phyloP scores from a whole-genome alignment of 2,329 filamentous ascomycete species.

The Pseudophaeomoniella oleicola region DNA sequence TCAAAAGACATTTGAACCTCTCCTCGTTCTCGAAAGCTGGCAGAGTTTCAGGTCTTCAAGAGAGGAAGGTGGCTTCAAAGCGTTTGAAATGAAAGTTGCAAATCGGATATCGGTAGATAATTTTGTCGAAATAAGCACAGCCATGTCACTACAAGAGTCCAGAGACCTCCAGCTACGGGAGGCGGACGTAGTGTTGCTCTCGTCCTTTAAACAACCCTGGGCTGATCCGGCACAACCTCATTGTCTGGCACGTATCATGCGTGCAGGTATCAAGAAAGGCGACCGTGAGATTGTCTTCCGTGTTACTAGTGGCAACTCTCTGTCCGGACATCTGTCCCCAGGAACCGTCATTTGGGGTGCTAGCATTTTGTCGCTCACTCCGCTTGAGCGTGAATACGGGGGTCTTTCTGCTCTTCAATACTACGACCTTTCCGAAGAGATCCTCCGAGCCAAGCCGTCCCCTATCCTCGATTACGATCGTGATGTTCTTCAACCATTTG shows the following conservation, averaged over 20 bases:
- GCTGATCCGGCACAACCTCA: constrained; percentile 52
- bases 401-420: constrained; percentile 82
- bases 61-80: constrained; percentile 66
- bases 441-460: constrained; percentile 77
- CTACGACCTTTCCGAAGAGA: constrained; percentile 90
- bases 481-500: constrained; percentile 52
- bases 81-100: constrained; percentile 76
- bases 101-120: constrained; percentile 83
- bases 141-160: constrained; percentile 55
- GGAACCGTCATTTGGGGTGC: constrained; percentile 57
- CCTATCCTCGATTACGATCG: constrained; percentile 71
- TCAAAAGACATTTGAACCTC: constrained; percentile 75
- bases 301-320: constrained; percentile 45
- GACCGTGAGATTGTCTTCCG: constrained; percentile 75
- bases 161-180: constrained; percentile 62
- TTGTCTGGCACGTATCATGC: constrained; percentile 73
- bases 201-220: constrained; percentile 57
- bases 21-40: constrained; percentile 90
- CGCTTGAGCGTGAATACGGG: constrained; percentile 89
- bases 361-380: constrained; percentile 85
- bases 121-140: constrained; percentile 81
- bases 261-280: constrained; percentile 66
- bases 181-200: constrained; percentile 80
- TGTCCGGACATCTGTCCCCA: constrained; percentile 52
- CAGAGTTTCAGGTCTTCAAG: constrained; percentile 80